Evolutionary conservation across 2,329 filamentous ascomycete species (phyloP), one percentile per base, ranked within the genome.

Genomic region (Talaromyces atroroseus): DNA sequence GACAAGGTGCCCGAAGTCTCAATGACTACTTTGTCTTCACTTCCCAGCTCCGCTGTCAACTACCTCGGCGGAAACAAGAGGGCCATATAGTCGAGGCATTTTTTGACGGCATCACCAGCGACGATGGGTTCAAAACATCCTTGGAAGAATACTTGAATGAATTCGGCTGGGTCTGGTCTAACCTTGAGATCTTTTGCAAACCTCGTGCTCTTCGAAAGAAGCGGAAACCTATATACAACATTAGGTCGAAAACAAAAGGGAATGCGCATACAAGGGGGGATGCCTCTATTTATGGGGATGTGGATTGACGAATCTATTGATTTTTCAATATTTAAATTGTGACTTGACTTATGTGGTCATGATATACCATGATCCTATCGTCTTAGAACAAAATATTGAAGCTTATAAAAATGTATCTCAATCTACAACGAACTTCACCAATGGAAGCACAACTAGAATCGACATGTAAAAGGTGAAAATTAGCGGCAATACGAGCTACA

Each of bases 131-230:
- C n/a, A 62, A 60, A 48, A 47, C 38, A 11, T 12, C 44, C 5
- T 18, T 71, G n/a, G 62, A 66, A 48, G 54, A 59, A n/a, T 59
- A 55, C 26, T 53, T 71, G 40, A 60, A 64, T 16, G 26, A 54
- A n/a, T 53, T 57, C 7, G 67, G 64, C 10, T 69, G 65, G 65
- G 61, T 63, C 12, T 72, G 69, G 69, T 55, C 58, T 36, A 53
- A 61, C 29, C 38, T 67, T 24, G 49, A 54, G 49, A 34, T 26
- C 10, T 56, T 59, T 20, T 56, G 54, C 36, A 40, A 42, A 11
- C 49, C 53, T 12, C 47, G 46, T 36, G 42, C 47, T 3, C 23
- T 49, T 29, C 45, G 47, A 21, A 52, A 54, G 29, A 48, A 21
- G 40, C 44, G 21, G 23, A 51, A 42, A 18, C 23, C 29, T 2